Conservation (phyloP, 1,139 yeast genomes). For the Yamadazyma triangularis region DNA sequence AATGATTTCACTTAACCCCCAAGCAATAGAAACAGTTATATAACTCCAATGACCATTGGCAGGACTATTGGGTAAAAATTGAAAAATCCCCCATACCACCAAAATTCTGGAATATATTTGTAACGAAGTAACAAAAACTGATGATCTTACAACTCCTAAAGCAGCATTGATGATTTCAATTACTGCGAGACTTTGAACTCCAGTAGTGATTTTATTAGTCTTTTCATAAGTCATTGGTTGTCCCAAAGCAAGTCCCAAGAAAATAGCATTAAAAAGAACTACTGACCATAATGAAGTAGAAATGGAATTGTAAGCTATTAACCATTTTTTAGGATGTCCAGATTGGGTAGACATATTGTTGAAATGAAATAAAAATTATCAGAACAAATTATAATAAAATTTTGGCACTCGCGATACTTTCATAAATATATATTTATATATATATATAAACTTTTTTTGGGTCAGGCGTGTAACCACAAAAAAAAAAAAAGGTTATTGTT, state of each 20-base stretch:
- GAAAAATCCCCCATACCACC: conserved; percentile 80
- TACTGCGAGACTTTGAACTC: conserved; percentile 78
- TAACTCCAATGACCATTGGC: conserved; percentile 60
- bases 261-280: conserved; percentile 38
- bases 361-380: neutral
- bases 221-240: conserved; percentile 59
- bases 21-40: conserved; percentile 67
- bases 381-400: no score
- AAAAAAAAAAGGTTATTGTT: no score
- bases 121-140: conserved; percentile 73
- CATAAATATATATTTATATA: no score
- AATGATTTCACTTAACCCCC: conserved; percentile 89
- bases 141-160: conserved; percentile 78
- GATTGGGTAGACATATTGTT: conserved; percentile 10
- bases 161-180: conserved; percentile 78
- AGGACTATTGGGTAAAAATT: conserved; percentile 63
- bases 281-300: conserved; percentile 45
- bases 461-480: no score
- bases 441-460: no score
- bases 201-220: conserved; percentile 56
- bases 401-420: no score
- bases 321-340: conserved; percentile 37
- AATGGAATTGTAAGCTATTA: conserved; percentile 41
- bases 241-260: conserved; percentile 36
- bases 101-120: conserved; percentile 85